Conservation (phyloP, 2,329 filamentous ascomycete species). For the Fusarium albosuccineum region DNA sequence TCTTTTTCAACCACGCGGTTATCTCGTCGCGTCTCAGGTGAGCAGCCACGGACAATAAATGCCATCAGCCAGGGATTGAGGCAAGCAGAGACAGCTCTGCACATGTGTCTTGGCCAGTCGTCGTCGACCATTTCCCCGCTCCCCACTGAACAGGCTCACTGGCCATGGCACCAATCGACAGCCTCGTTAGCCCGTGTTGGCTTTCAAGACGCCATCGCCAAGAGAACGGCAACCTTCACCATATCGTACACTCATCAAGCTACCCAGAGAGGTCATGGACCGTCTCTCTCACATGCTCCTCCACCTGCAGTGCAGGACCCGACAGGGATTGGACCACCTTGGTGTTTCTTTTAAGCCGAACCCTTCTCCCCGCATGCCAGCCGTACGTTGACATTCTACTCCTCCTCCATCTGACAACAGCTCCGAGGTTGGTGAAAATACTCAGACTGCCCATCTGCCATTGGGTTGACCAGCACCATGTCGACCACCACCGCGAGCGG, state of each 20-base stretch:
- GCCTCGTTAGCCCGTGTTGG: neutral
- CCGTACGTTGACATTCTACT: neutral
- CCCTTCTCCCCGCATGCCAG: neutral
- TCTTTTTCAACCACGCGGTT: too few species aligned
- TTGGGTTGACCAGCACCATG: neutral
- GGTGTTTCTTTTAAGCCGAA: neutral
- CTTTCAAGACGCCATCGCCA: too few species aligned
- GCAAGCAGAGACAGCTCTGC: neutral
- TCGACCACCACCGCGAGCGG: conserved; percentile 19
- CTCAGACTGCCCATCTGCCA: neutral
- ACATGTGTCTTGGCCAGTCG: neutral
- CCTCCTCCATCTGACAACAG: neutral
- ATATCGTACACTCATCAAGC: too few species aligned
- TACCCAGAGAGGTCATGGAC: too few species aligned
- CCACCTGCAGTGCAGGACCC: too few species aligned
- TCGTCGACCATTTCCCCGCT: neutral
- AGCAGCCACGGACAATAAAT: neutral
- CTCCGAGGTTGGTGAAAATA: neutral
- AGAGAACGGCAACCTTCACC: too few species aligned
- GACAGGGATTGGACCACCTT: neutral
- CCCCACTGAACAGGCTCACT: neutral
- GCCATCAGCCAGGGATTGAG: neutral
- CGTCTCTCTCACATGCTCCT: neutral
- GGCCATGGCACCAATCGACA: conserved; percentile 1
- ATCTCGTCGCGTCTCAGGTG: neutral